Evolutionary conservation across 2,329 filamentous ascomycete species (phyloP), one percentile per base, ranked within the genome.

Genomic region (Albophoma yamanashiensis): DNA sequence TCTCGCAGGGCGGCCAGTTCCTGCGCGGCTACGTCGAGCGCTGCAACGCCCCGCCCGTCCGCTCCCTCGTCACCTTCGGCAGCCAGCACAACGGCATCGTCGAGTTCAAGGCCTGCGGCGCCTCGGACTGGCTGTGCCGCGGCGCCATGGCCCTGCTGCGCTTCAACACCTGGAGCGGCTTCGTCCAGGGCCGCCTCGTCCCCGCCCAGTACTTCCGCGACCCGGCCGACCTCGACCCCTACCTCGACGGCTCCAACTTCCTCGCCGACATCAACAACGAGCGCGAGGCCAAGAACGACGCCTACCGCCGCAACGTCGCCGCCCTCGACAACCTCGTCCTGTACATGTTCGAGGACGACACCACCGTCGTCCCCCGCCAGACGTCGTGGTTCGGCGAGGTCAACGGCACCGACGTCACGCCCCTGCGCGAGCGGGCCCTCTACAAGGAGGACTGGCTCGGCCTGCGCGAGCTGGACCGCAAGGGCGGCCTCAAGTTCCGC

Each of bases 251-350:
- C 70, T 94, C 89, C 67, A 93, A 92, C 71, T 97, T 95, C 74
- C 79, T 99, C 11, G 94, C 93, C 12, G 93, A 97, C 70, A 88
- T 97, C 75, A 99, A 99, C 75, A 97, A 97, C 73, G 94, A 99
- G 82, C 82, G 92, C 14, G 64, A 65, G 56, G 62, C 77, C 59
- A 96, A 95, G 82, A 96, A 92, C 68, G 68, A 74, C 42, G 80
- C 76, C 15, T 99, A 97, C 73, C 86, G 82, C 70, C 74, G 82
- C 66, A 89, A 93, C 69, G 66, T 99, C 56, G 81, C 80, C 9
- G 74, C 69, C 40, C 71, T 99, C 70, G 83, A 89, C 68, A 88
- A 88, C 67, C 89, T 97, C 64, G 91, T 89, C 64, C 89, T 97
- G 89, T 92, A 89, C 71, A 78, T 96, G 74, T 99, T 97, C 70